Evolutionary conservation across 2,329 filamentous ascomycete genomes (phyloP), one percentile per base, ranked within the genome.

Genomic region (Alternaria sp.): DNA sequence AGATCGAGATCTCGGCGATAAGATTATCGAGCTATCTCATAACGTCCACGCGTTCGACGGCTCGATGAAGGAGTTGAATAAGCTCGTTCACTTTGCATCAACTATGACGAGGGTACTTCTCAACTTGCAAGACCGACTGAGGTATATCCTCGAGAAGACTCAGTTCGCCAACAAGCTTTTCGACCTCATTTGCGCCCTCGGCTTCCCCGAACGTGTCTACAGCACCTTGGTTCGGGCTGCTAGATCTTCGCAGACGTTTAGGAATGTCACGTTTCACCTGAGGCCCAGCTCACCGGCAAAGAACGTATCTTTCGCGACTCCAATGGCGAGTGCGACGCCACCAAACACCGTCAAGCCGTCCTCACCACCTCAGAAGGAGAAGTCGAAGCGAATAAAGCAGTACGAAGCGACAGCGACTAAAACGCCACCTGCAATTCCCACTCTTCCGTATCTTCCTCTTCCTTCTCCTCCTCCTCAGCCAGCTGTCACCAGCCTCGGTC

Each of bases 211-310:
- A n/a, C 50, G 59, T 5, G 58, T 52, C 0, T 57, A 67, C 15
- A 17, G 60, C 3, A 70, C 69, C 0, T 21, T 69, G 3, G 8
- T 69, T 0, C 54, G 65, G 4, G 47, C 62, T 6, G 64, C 68
- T 1, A 46, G 15, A 1, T 15, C 25, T 0, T 49, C 40, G 1
- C 3, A 4, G 1, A 32, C 15, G 0, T 72, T 72, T 1, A 10
- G n/a, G 8, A 36, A 54, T 1, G 17, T 55, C 0, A 45, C 2
- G 0, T 49, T 62, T 2, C 19, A 45, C 6, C 3, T 62, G 0
- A 26, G 12, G 26, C 43, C 57, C 3, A 1, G 4, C 3, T 51
- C 58, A 3, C 36, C 40, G 1, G 21, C 11, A n/a, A 62, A 51
- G 25, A 11, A 8, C 1, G 51, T 61, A 0, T 43, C 32, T 0